Base-by-base conservation (phyloP, 2,329 filamentous ascomycete species). In the Penicillium rolfsii region DNA sequence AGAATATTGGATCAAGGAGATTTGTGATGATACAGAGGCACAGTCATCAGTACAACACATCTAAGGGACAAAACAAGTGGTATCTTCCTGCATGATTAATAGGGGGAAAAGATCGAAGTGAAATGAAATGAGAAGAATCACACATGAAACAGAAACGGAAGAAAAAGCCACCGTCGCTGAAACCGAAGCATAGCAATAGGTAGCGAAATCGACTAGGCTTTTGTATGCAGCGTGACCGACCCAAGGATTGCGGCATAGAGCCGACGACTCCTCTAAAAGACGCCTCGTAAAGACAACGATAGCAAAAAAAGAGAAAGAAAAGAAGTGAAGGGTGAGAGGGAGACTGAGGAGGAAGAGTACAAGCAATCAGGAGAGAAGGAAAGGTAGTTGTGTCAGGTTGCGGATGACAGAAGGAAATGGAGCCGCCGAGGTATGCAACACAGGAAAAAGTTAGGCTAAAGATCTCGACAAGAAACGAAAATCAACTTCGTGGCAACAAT, bases 41-140 rank as follows among this genome's bases (percentile, higher is more conserved):
- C 38, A 59, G 63, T 66, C 57, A 38, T 65, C 62, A 65, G 59
- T 66, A 59, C 59, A 63, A 58, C 59, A 64, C 36, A 65, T 65
- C 60, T 63, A 63, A 64, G 61, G 58, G 59, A 67, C 53, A 64
- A 64, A 66, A 69, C 63, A 70, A 70, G 66, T 74, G 73, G 73
- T 76, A 74, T 76, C 74, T 74, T 70, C 70, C 71, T 70, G 73
- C 69, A 70, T 65, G 64, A 59, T 62, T 58, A 59, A 65, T 61
- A 70, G 69, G 65, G 59, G 58, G 61, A 66, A 60, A 61, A 60
- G 67, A 68, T 67, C 62, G 35, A 19, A 30, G 30, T 33, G n/a
- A 30, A 43, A 35, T 14, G 9, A 50, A 35, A 35, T 22, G 49
- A 52, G 6, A 52, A 24, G n/a, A 67, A 65, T 64, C 60, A 55